Percentiles rank a stretch among this genome's conserved stretches.
These are phyloP conservation scores for Entomortierella chlamydospora DNA, from an alignment of 192 early-diverging fungal species.

Conservation along the genomic window DNA sequence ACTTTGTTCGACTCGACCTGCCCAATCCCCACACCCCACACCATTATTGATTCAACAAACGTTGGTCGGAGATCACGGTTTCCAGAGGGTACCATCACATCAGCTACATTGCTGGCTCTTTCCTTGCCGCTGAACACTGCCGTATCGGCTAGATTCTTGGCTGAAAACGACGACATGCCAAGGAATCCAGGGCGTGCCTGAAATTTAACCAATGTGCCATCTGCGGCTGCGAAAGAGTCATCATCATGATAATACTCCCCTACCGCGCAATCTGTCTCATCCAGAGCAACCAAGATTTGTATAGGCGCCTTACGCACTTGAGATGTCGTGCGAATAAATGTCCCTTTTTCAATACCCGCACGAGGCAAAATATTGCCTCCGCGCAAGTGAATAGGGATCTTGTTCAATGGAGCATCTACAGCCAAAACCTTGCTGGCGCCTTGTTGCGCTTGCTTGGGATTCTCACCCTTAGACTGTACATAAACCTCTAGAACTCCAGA, in stretches of 20 bases:
- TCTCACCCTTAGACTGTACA: not conserved
- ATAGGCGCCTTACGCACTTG: conserved; percentile 51
- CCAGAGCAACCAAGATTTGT: conserved; percentile 63
- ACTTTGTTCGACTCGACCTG: not conserved
- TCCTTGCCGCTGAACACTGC: not conserved
- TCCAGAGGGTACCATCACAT: not conserved
- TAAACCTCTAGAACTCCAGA: conserved; percentile 17
- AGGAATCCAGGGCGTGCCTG: conserved; percentile 11
- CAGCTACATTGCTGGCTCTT: not conserved
- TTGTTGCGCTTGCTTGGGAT: not conserved
- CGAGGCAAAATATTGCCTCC: conserved; percentile 68
- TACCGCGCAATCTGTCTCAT: conserved; percentile 54
- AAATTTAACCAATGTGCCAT: conserved; percentile 29
- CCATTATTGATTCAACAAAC: not conserved
- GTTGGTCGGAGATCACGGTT: not conserved
- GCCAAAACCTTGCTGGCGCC: conserved; percentile 6
- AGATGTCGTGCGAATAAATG: conserved; percentile 49
- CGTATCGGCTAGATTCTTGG: not conserved
- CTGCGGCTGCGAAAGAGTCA: conserved; percentile 31
- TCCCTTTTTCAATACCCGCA: conserved; percentile 51
- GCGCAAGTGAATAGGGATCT: conserved; percentile 70
- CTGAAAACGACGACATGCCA: not conserved
- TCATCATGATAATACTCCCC: conserved; percentile 73
- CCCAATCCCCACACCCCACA: conserved; percentile 22
- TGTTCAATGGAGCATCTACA: conserved; percentile 64